A percentile compares a stretch with the other conserved stretches of the same genome.
Conservation (phyloP, 805 yeast species). For the Zygoascus bituminiphila region DNA sequence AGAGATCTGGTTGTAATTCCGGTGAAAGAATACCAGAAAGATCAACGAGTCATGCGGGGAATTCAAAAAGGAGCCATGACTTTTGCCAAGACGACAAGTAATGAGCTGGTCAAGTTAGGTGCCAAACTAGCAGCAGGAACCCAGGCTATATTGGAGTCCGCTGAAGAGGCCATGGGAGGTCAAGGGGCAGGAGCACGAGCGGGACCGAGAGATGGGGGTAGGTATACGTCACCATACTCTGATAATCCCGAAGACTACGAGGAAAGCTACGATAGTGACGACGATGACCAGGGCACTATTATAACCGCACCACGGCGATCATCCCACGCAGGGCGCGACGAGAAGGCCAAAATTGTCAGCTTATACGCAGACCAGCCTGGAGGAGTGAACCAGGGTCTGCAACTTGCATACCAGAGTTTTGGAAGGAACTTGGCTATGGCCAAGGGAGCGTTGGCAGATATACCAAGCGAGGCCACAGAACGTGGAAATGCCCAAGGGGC, state of each 20-base stretch:
- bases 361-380: slow-evolving; percentile 80
- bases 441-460: slow-evolving; percentile 48
- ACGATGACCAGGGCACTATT: slow-evolving; percentile 13
- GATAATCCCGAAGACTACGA: slow-evolving; percentile 15
- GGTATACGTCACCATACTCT: slow-evolving; percentile 19
- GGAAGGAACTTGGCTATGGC: slow-evolving; percentile 64
- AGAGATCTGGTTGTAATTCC: slow-evolving; percentile 69
- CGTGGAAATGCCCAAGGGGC: slow-evolving; percentile 56
- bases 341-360: slow-evolving; percentile 43
- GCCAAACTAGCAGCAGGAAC: slow-evolving; percentile 84
- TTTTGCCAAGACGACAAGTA: slow-evolving; percentile 71
- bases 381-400: slow-evolving; percentile 60
- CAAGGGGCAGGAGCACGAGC: slow-evolving; percentile 43
- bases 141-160: slow-evolving; percentile 66
- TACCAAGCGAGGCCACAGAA: slow-evolving; percentile 56
- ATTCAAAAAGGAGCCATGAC: slow-evolving; percentile 65
- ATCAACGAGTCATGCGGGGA: slow-evolving; percentile 60
- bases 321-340: neutral
- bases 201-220: slow-evolving; percentile 2
- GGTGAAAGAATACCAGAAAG: slow-evolving; percentile 61
- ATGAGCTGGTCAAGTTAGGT: slow-evolving; percentile 72
- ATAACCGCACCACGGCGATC: neutral
- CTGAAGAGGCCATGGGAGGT: slow-evolving; percentile 76
- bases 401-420: slow-evolving; percentile 63
- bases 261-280: slow-evolving; percentile 16